phyloP scores from a whole-genome alignment of 1,139 yeast species.

The Protomyces lactucae-debilis region DNA sequence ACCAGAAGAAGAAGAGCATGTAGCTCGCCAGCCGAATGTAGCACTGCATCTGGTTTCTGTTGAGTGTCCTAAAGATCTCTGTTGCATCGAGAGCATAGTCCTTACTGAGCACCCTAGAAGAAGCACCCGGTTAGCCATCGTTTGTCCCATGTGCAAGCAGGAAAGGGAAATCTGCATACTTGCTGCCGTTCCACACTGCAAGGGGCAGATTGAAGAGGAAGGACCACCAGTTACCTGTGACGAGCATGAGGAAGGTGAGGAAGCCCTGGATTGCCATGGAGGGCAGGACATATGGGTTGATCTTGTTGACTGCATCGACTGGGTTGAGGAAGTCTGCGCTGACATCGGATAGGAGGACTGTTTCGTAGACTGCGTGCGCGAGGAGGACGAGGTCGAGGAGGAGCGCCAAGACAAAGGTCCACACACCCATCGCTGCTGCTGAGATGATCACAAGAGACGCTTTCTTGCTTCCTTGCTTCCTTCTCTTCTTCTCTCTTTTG shows the following conservation, averaged over 20 bases:
- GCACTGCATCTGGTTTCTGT: constrained; percentile 87
- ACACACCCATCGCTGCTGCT: constrained; percentile 5
- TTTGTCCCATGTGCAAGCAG: background rate
- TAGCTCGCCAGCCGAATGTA: constrained; percentile 36
- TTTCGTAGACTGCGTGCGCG: constrained; percentile 86
- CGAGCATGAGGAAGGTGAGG: constrained; percentile 62
- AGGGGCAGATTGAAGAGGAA: constrained; percentile 82
- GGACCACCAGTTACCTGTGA: constrained; percentile 92
- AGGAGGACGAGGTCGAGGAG: constrained; percentile 75
- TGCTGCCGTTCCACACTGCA: constrained; percentile 73
- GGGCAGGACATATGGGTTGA: constrained; percentile 81
- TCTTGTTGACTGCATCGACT: constrained; percentile 87
- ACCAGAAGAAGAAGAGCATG: constrained; percentile 22
- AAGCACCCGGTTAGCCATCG: background rate
- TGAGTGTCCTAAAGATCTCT: constrained; percentile 90
- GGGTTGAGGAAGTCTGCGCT: constrained; percentile 82
- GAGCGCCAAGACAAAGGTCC: constrained; percentile 16
- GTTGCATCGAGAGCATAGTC: constrained; percentile 93
- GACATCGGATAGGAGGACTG: constrained; percentile 58
- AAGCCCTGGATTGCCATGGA: constrained; percentile 83
- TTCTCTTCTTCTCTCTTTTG: no score
- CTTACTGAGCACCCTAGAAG: constrained; percentile 44
- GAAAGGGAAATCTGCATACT: constrained; percentile 43
- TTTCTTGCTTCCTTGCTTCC: no score
- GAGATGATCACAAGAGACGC: background rate